Evolutionary conservation across 768 basidiomycete genomes (phyloP), one percentile per base, ranked within the genome.

Genomic region (Aureoboletus auriporus): DNA sequence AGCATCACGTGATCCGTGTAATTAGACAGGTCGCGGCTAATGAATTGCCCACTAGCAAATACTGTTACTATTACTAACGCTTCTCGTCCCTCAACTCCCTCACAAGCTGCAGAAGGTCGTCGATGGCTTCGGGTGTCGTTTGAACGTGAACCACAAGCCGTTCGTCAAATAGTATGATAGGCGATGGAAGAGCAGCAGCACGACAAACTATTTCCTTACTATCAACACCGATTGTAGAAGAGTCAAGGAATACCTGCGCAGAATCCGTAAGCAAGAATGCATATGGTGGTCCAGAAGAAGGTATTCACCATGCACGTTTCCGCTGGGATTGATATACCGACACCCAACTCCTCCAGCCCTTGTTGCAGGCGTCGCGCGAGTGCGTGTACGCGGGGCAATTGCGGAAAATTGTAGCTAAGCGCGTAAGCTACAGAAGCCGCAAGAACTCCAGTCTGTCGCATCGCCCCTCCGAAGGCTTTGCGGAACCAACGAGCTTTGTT

Each of bases 381-480:
- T 1, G 69, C 71, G 60, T 98, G 94, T 2, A 93, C 92, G 5
- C 67, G 73, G 7, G 76, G 72, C 34, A 98, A 72, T 53, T 81
- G 76, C 0, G 86, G 78, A 64, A 96, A 90, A 65, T 94, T 86
- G 69, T 92, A 68, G 8, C 84, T 83, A 40, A 97, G 73, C 11
- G 92, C 90, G 61, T 89, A 93, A 14, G 91, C 89, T 9, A 89
- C 91, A 8, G 81, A 81, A 5, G 84, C 92, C 8, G 90, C 82
- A 39, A 97, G 76, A 39, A 86, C 71, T 45, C 95, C 94, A 14
- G 84, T 92, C 69, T 99, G 95, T 30, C 96, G 79, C 83, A 97
- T 92, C 33, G 92, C 93, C 34, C 92, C 94, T 42, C 95, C 96
- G 55, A 97, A 93, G 16, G 91, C 75, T 71, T 98, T 98, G 47